phyloP scores from a whole-genome alignment of 495 filamentous ascomycete genomes.

The Aspergillus panamensis region DNA sequence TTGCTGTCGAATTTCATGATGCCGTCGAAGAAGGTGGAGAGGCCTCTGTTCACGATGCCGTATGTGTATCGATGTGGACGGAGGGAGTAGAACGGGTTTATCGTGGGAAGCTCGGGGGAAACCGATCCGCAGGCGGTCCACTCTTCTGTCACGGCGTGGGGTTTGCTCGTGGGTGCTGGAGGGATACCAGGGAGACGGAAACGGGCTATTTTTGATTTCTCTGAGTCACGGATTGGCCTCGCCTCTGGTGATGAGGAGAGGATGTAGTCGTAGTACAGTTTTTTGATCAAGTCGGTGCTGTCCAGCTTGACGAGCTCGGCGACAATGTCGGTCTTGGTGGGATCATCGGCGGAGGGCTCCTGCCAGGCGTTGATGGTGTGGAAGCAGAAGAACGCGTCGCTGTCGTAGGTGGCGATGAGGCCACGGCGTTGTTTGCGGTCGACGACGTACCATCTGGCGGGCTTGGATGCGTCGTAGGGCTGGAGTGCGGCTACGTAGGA shows the following conservation, averaged over 20 bases:
- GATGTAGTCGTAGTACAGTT: slow-evolving; percentile 57
- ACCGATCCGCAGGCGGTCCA: slow-evolving; percentile 33
- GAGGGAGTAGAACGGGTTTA: slow-evolving; percentile 58
- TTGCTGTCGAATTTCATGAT: slow-evolving; percentile 65
- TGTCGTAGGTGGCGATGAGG: slow-evolving; percentile 57
- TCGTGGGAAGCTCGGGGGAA: slow-evolving; percentile 60
- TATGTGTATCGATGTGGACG: slow-evolving; percentile 63
- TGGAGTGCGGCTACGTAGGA: slow-evolving; percentile 28
- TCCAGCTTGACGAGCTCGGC: slow-evolving; percentile 56
- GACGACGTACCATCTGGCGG: slow-evolving; percentile 65
- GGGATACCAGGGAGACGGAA: slow-evolving; percentile 47
- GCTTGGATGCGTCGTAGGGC: slow-evolving; percentile 45
- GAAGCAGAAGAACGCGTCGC: slow-evolving; percentile 66
- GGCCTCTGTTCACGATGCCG: slow-evolving; percentile 51
- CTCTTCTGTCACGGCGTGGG: slow-evolving; percentile 28
- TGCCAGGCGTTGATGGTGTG: slow-evolving; percentile 75
- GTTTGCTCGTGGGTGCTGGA: slow-evolving; percentile 8
- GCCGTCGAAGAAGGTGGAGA: slow-evolving; percentile 60
- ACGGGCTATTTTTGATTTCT: slow-evolving; percentile 39
- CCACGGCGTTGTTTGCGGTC: slow-evolving; percentile 54
- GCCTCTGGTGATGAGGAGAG: slow-evolving; percentile 33
- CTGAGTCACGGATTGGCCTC: slow-evolving; percentile 25
- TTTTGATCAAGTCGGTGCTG: slow-evolving; percentile 49
- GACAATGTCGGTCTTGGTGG: slow-evolving; percentile 47
- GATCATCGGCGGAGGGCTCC: slow-evolving; percentile 40